A percentile compares a stretch with the other conserved stretches of the same genome.
phyloP scores from a whole-genome alignment of 257 asterid genomes.

The Nicotiana benthamiana region DNA sequence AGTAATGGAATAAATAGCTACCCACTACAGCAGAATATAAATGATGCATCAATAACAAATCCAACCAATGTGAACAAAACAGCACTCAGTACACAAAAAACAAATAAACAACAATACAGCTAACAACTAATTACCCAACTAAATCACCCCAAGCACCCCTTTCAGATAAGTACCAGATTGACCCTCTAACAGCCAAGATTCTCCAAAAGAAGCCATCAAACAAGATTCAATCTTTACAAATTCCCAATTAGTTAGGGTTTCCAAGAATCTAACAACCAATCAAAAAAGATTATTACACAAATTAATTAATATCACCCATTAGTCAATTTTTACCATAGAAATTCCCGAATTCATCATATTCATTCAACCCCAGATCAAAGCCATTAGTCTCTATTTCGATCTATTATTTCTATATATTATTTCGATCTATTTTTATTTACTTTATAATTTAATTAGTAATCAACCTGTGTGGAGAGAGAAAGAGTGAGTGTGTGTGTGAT shows the following conservation, averaged over 20 bases:
- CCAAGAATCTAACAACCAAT: not conserved
- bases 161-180: not conserved
- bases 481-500: too few species aligned
- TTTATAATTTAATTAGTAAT: not conserved
- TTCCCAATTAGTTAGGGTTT: not conserved
- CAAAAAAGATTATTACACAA: not conserved
- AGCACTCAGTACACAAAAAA: not conserved
- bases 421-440: not conserved
- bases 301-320: not conserved
- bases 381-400: not conserved
- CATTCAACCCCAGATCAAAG: not conserved
- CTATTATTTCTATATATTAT: not conserved
- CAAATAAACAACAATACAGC: not conserved
- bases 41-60: not conserved
- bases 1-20: not conserved
- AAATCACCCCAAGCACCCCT: slow-evolving; percentile 1
- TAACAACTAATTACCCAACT: not conserved
- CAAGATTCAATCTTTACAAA: not conserved
- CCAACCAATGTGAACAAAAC: slow-evolving; percentile 8
- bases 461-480: slow-evolving; percentile 3
- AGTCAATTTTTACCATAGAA: not conserved
- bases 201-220: not conserved
- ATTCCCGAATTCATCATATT: not conserved
- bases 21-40: not conserved
- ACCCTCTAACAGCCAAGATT: not conserved